A percentile compares a stretch with the other conserved stretches of the same genome.
Evolutionary conservation across 2,329 filamentous ascomycete genomes (phyloP).

Genomic region (Spiromastix sp.): DNA sequence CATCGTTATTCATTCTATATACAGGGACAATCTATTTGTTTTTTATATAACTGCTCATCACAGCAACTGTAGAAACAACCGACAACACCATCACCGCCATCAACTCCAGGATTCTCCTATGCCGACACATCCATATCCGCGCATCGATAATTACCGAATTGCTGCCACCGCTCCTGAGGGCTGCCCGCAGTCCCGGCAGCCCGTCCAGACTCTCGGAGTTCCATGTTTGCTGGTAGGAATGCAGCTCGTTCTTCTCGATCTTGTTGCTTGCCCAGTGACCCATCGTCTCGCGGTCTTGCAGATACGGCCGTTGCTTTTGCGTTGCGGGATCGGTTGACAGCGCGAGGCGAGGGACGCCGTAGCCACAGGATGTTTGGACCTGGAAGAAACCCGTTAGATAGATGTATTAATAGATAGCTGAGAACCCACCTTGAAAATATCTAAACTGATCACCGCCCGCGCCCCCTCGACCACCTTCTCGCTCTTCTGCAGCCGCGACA

Average conservation of each 20-base stretch:
- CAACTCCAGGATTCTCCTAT: constrained; percentile 15
- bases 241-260: constrained; percentile 40
- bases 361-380: constrained; percentile 58
- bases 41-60: constrained; percentile 15
- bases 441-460: constrained; percentile 50
- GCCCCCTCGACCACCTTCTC: constrained; percentile 35
- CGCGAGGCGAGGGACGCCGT: constrained; percentile 47
- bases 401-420: neutral
- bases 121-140: constrained; percentile 12
- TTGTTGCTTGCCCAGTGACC: constrained; percentile 41
- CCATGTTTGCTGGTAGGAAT: constrained; percentile 46
- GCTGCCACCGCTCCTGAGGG: constrained; percentile 42
- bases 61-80: constrained; percentile 11
- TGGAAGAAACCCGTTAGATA: constrained; percentile 8
- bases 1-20: too few species aligned
- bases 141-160: constrained; percentile 35
- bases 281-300: constrained; percentile 47
- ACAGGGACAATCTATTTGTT: too few species aligned
- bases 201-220: constrained; percentile 51
- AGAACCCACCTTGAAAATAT: constrained; percentile 47
- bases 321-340: constrained; percentile 25
- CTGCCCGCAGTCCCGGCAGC: constrained; percentile 46
- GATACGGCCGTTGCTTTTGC: constrained; percentile 19
- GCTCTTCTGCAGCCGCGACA: constrained; percentile 36
- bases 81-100: constrained; percentile 12